Conservation (phyloP, 495 filamentous ascomycete genomes). For the Podospora didyma region DNA sequence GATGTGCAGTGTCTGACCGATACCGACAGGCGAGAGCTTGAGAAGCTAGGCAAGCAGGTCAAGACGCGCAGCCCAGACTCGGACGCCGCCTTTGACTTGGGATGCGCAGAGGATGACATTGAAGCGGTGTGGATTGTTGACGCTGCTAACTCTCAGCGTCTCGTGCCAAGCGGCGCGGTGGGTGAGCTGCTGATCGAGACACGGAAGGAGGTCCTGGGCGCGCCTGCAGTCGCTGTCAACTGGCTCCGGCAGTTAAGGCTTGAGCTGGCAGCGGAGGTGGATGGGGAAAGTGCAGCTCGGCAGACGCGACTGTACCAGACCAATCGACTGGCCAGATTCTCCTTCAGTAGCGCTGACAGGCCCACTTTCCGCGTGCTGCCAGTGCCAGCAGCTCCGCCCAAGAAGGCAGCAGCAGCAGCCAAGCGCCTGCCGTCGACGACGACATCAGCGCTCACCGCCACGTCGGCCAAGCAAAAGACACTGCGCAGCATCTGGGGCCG, state of each 20-base stretch:
- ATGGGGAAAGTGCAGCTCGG: background rate
- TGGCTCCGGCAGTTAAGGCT: background rate
- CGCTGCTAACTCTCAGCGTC: slow-evolving; percentile 27
- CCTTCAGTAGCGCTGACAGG: slow-evolving; percentile 3
- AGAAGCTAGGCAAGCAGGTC: slow-evolving; percentile 3
- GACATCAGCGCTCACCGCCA: slow-evolving; percentile 11
- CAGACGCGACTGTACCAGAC: slow-evolving; percentile 25
- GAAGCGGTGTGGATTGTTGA: slow-evolving; percentile 37
- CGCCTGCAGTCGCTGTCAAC: slow-evolving; percentile 7
- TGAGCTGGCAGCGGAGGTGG: background rate
- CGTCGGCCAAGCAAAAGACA: slow-evolving; percentile 34
- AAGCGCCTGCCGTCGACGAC: slow-evolving; percentile 9
- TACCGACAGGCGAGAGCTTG: slow-evolving; percentile 17
- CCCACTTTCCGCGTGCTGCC: slow-evolving; percentile 9
- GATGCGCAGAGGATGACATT: slow-evolving; percentile 8
- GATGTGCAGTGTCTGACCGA: slow-evolving; percentile 23
- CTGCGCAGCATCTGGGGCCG: slow-evolving; percentile 32
- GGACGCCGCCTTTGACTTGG: slow-evolving; percentile 5
- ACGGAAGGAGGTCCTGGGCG: background rate
- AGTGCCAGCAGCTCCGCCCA: slow-evolving; percentile 3
- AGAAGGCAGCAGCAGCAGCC: slow-evolving; percentile 2
- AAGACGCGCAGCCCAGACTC: slow-evolving; percentile 2
- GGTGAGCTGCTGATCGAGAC: slow-evolving; percentile 41
- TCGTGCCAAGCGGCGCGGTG: slow-evolving; percentile 39
- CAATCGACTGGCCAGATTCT: slow-evolving; percentile 27